Conservation (phyloP, 176 grass and related monocot genomes). For the Paspalum vaginatum region DNA sequence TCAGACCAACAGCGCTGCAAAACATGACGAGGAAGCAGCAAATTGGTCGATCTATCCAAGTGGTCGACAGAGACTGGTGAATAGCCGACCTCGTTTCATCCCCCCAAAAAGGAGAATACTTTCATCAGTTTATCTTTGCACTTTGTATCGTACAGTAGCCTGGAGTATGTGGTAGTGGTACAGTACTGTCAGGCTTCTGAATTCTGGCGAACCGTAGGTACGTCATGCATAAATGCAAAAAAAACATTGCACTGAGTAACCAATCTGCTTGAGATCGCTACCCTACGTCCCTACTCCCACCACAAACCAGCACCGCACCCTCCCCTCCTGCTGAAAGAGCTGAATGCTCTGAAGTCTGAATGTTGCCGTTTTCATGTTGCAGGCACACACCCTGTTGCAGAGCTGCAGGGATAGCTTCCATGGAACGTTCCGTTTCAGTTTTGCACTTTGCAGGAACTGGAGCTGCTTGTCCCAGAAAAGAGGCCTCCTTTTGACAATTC, state of each 20-base stretch:
- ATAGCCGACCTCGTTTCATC: too few relatives aligned
- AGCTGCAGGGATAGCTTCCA: neutral
- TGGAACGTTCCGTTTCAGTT: slow-evolving; percentile 20
- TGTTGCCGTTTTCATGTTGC: neutral
- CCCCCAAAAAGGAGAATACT: too few relatives aligned
- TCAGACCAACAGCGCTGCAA: neutral
- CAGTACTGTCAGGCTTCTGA: neutral
- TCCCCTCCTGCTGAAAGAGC: slow-evolving; percentile 10
- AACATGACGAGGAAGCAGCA: neutral
- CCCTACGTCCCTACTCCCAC: neutral
- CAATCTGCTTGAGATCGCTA: slow-evolving; percentile 9
- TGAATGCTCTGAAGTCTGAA: neutral
- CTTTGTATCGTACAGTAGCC: neutral
- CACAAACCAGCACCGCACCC: neutral
- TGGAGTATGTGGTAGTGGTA: neutral
- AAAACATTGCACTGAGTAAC: neutral
- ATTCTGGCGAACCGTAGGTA: neutral
- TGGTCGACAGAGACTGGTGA: neutral
- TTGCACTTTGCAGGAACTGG: neutral
- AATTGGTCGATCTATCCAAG: neutral
- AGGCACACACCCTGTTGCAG: neutral
- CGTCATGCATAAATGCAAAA: neutral
- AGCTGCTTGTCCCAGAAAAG: neutral
- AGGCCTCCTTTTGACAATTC: neutral
- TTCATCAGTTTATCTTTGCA: neutral